A percentile compares a stretch with the other conserved stretches of the same genome.
Conservation (phyloP, 805 yeast genomes). For the Candida pseudoglaebosa region DNA sequence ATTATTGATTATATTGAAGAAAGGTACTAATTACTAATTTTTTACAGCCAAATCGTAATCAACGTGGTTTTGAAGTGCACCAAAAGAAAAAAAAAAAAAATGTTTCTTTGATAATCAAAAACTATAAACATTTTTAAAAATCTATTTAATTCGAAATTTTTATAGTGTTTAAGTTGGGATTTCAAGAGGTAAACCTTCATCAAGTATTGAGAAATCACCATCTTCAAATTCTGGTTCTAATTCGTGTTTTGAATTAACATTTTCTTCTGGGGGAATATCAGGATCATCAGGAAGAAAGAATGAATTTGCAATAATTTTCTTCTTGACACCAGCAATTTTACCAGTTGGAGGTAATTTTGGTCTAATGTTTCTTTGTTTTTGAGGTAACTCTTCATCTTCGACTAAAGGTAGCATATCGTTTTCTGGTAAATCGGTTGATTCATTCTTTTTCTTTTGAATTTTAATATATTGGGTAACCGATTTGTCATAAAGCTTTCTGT, state of each 20-base stretch:
- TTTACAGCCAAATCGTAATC: no score
- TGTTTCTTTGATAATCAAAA: no score
- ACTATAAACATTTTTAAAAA: not conserved
- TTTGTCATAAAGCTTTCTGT: conserved; percentile 36
- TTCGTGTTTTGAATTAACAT: not conserved
- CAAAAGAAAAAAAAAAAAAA: not conserved
- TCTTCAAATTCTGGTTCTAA: not conserved
- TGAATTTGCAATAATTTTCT: conserved; percentile 50
- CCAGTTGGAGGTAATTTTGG: conserved; percentile 91
- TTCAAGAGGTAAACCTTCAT: conserved; percentile 3
- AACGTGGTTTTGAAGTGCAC: not conserved
- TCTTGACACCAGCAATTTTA: conserved; percentile 67
- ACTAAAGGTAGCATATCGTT: conserved; percentile 34
- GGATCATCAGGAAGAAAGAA: conserved; percentile 46
- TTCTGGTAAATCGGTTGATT: conserved; percentile 38
- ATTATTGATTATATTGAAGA: not conserved
- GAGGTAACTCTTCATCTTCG: conserved; percentile 84
- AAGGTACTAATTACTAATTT: no score
- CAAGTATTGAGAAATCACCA: conserved; percentile 1
- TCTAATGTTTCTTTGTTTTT: conserved; percentile 67
- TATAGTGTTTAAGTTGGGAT: not conserved
- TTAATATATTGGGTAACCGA: conserved; percentile 39
- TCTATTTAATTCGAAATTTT: not conserved
- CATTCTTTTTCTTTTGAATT: conserved; percentile 39
- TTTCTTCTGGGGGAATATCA: conserved; percentile 7